Conservation (phyloP, 345 rosid species). For the Theobroma cacao region DNA sequence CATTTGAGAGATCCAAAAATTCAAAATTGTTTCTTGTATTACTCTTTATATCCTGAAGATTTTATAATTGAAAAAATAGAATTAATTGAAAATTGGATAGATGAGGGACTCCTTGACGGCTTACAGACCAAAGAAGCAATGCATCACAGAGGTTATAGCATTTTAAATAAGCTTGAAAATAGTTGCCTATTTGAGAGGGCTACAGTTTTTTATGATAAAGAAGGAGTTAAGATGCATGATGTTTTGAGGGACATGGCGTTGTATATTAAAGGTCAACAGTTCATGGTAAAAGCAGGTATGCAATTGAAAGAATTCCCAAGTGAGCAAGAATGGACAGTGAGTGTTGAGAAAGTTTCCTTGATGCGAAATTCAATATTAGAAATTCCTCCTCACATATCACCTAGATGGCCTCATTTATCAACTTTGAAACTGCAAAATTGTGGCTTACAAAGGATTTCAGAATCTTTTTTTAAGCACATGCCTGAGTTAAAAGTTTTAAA, state of each 20-base stretch:
- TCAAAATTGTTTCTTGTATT: neutral
- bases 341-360: conserved; percentile 9
- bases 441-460: neutral
- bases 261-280: neutral
- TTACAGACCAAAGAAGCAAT: neutral
- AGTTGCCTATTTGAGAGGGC: neutral
- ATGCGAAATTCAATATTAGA: conserved; percentile 10
- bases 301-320: neutral
- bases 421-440: conserved; percentile 10
- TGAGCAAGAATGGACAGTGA: neutral
- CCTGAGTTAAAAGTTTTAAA: conserved; percentile 19
- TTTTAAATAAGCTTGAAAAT: conserved; percentile 6
- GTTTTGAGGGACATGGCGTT: conserved; percentile 1
- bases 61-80: neutral
- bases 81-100: neutral
- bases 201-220: neutral
- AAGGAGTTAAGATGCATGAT: conserved; percentile 6
- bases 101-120: neutral
- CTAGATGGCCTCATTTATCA: neutral
- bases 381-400: neutral
- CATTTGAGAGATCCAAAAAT: conserved; percentile 1
- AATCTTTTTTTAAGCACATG: conserved; percentile 9
- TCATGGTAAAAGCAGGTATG: neutral
- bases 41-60: neutral
- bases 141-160: neutral